A percentile compares a stretch with the other conserved stretches of the same genome.
phyloP scores from a whole-genome alignment of 177 flowering plant genomes.

The Vitis hybrid region DNA sequence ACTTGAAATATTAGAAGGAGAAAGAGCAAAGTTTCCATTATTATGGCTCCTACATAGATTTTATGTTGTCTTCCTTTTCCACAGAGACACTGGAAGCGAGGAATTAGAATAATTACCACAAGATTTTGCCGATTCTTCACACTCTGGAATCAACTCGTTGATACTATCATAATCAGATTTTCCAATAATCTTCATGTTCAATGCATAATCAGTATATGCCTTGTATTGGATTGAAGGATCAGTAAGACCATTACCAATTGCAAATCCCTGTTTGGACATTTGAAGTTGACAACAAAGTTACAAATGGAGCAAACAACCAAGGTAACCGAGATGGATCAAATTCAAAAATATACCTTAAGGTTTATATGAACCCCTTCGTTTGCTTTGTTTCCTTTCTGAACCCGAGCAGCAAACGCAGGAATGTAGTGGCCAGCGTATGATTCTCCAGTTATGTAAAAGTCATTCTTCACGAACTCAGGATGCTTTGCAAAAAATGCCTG shows the following conservation, averaged over 20 bases:
- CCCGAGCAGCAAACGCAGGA: slow-evolving; percentile 81
- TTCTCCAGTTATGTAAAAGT: slow-evolving; percentile 94
- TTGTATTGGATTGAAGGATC: slow-evolving; percentile 57
- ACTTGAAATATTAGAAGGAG: no score
- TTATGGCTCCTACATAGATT: no score
- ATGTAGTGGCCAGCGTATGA: slow-evolving; percentile 97
- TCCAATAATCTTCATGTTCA: slow-evolving; percentile 35
- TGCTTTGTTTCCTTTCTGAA: slow-evolving; percentile 76
- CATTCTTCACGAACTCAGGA: slow-evolving; percentile 66
- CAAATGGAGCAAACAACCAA: not conserved
- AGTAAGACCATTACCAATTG: slow-evolving; percentile 67
- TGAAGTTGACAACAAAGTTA: not conserved
- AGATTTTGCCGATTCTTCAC: slow-evolving; percentile 46
- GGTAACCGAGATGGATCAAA: not conserved
- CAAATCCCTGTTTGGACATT: slow-evolving; percentile 52
- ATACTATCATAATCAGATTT: slow-evolving; percentile 33
- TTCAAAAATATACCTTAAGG: slow-evolving; percentile 50
- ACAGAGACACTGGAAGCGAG: not conserved
- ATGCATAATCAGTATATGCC: slow-evolving; percentile 59
- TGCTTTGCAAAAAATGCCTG: slow-evolving; percentile 78
- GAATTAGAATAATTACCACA: slow-evolving; percentile 47
- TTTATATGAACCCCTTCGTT: slow-evolving; percentile 83
- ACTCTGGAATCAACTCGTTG: slow-evolving; percentile 35
- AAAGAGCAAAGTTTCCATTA: no score
- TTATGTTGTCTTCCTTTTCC: no score